Evolutionary conservation across 352 stramenopile species (phyloP).

Genomic region (Peronospora destructor): DNA sequence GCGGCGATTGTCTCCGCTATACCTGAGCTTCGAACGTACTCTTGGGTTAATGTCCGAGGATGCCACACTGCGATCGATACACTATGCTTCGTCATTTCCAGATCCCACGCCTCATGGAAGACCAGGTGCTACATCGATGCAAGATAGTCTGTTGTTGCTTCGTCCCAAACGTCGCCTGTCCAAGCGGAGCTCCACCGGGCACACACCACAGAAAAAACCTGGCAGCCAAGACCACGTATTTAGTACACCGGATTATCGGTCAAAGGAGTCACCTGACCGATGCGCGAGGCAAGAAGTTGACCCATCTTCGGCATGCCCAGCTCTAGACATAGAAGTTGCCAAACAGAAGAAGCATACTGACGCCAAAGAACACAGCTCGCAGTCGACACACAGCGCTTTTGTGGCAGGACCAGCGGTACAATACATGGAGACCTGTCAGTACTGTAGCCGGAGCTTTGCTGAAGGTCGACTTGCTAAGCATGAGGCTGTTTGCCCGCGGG

Average conservation of each 20-base stretch:
- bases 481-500: conserved; percentile 67
- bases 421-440: conserved; percentile 61
- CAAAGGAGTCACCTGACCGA: conserved; percentile 8
- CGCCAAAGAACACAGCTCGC: conserved; percentile 12
- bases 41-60: conserved; percentile 63
- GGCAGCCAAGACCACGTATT: conserved; percentile 5
- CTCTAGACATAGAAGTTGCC: neutral
- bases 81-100: conserved; percentile 66
- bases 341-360: conserved; percentile 15
- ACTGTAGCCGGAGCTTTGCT: conserved; percentile 73
- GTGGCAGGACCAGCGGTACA: conserved; percentile 8
- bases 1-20: conserved; percentile 44
- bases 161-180: conserved; percentile 18
- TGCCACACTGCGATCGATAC: conserved; percentile 45
- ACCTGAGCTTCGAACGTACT: conserved; percentile 56
- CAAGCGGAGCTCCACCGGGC: conserved; percentile 6
- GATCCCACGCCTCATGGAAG: conserved; percentile 35
- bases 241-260: conserved; percentile 1
- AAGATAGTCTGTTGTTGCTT: conserved; percentile 43
- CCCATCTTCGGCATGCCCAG: neutral
- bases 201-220: conserved; percentile 10
- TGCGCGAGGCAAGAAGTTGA: neutral
- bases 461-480: conserved; percentile 76
- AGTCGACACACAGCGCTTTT: conserved; percentile 8
- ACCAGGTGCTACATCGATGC: conserved; percentile 28